Base-by-base conservation (phyloP, 306 rosid genomes). In the Betula pendula region DNA sequence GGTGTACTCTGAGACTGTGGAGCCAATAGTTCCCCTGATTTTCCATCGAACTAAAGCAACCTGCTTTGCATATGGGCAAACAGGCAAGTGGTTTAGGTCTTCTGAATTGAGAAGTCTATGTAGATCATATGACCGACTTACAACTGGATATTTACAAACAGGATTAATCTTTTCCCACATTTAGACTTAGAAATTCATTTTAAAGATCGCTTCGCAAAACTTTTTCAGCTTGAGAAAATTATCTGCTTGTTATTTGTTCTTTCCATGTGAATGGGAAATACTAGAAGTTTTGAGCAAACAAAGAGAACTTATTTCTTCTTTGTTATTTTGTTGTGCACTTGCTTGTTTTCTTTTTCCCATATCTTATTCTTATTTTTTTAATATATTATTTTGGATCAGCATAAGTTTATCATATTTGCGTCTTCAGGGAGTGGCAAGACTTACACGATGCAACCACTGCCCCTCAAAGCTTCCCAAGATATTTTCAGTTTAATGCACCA, bases 51-150 rank as follows among this genome's bases (percentile, higher is more conserved):
- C 90, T 31, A 92, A 92, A 83, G 97, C 92, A 72, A 90, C 97
- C 43, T 90, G 97, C 91, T 92, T 92, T 90, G 97, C 96, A 50
- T 92, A 92, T 84, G 92, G 97, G 77, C 97, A 92, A 83, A 92
- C 97, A 74, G 97, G 93, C 89, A 81, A 85, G 81, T 38, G 42
- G 42, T 77, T 47, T 76, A n/a, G 66, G 59, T 71, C 27, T 20
- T 51, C 42, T 38, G 53, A 70, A 51, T 71, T 63, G 51, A 60
- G 25, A 55, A 81, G 76, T 13, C 1, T 6, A 77, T 65, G 7
- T 17, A 31, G 72, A 20, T 56, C 33, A 59, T 43, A 60, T 67
- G 63, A 59, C 48, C 40, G 52, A 76, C 38, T 67, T 24, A 56
- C 58, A 43, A 35, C 69, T 44, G 1, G 66, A 78, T 12, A 48